Base-by-base conservation (phyloP, 2,329 filamentous ascomycete species). In the Claviceps digitariae region DNA sequence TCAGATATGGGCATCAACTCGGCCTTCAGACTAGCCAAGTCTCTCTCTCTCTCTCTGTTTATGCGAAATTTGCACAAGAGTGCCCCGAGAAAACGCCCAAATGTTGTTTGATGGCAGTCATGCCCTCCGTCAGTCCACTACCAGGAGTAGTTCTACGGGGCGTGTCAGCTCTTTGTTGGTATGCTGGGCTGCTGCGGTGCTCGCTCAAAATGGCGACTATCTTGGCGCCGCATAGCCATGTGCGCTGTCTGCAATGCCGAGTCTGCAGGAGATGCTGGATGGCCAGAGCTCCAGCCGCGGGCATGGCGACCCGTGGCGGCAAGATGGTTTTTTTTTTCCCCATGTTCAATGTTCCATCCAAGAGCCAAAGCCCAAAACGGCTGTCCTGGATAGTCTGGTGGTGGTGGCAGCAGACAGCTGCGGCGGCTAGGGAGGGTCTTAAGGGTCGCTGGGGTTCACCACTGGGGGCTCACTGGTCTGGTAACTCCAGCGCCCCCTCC, bases 301-400 rank as follows among this genome's bases (percentile, higher is more conserved):
- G n/a, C 43, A 45, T 45, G 13, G 21, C 41, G 20, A 15, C 20
- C 10, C 12, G 34, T 36, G 34, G 34, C 36, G 36, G 15, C 36
- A 7, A 15, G 3, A 38, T 38, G 6, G 36, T 7, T 44, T 44
- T 44, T 21, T 23, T 23, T 10, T 36, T 51, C 36, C 2, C 27
- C 34, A 3, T 2, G 3, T 38, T 17, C 34, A 34, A 12, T 34
- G 31, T 10, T 34, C 31, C 20, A 15, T 48, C 29, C 7, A 23
- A 13, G 40, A 43, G 40, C 20, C 4, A 31, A 51, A 55, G 57
- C 21, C 25, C 44, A 29, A 51, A 56, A 57, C 21, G 48, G 52
- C 54, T 49, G 55, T 55, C 59, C 53, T 38, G 40, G 21, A 46
- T 20, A 21, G 48, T 29, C 43, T 15, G 52, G 13, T 9, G 27